These are phyloP conservation scores for Zymoseptoria passerinii DNA, from an alignment of 2,329 filamentous ascomycete genomes.

Conservation along the genomic window DNA sequence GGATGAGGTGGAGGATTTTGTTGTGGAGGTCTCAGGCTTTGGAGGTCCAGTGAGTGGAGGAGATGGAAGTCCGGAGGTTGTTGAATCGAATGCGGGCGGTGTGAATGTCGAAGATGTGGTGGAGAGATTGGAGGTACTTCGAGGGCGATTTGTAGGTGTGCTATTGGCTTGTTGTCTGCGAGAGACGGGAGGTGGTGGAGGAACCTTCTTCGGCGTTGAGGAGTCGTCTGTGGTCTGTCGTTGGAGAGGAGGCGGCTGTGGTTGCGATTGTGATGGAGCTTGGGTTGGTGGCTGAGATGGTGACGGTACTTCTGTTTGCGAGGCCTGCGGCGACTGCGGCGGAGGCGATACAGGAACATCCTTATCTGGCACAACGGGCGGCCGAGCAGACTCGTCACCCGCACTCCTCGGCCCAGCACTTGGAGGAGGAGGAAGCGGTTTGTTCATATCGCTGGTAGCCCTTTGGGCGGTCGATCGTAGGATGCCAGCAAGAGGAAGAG, in stretches of 20 bases:
- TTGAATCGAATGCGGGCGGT: neutral
- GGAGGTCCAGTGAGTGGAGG: conserved; percentile 2
- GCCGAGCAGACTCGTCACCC: neutral
- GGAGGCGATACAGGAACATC: conserved; percentile 4
- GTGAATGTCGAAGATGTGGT: neutral
- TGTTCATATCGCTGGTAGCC: conserved; percentile 48
- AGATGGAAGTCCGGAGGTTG: neutral
- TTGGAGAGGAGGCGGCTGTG: neutral
- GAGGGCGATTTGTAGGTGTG: conserved; percentile 10
- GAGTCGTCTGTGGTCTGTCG: neutral
- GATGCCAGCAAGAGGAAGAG: conserved; percentile 14
- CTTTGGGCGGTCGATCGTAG: conserved; percentile 27
- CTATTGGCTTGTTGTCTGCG: conserved; percentile 32
- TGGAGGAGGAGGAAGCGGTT: conserved; percentile 44
- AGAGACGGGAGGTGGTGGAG: conserved; percentile 40
- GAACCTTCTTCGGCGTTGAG: conserved; percentile 29
- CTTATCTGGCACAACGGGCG: conserved; percentile 1
- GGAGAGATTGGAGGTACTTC: conserved; percentile 23
- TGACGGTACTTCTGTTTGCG: neutral
- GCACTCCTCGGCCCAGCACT: conserved; percentile 1
- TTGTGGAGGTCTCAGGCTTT: conserved; percentile 3
- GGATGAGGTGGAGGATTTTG: conserved; percentile 10
- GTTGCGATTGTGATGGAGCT: neutral
- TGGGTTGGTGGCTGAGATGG: conserved; percentile 14
- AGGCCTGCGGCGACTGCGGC: conserved; percentile 2